Conservation (phyloP, 2,329 filamentous ascomycete genomes). For the Fusarium drepaniforme region DNA sequence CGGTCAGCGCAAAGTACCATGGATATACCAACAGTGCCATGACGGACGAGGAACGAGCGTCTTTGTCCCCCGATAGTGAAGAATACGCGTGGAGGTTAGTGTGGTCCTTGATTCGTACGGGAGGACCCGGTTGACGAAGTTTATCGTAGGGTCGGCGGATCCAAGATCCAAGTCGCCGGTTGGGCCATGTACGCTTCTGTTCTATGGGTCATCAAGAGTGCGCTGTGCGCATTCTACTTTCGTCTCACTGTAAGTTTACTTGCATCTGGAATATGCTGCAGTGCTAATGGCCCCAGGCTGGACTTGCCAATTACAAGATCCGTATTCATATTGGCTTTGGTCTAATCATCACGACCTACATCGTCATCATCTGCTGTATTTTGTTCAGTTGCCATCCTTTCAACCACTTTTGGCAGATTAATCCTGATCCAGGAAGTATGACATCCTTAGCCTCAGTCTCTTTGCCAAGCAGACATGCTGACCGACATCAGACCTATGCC, state of each 20-base stretch:
- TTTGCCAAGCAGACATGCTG: background rate
- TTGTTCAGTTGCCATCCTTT: conserved; percentile 52
- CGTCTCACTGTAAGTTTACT: conserved; percentile 57
- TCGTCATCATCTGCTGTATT: conserved; percentile 48
- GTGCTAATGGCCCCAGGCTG: conserved; percentile 43
- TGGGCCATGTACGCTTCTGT: conserved; percentile 63
- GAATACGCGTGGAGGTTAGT: conserved; percentile 51
- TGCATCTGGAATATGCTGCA: conserved; percentile 42
- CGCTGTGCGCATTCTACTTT: conserved; percentile 65
- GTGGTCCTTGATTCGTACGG: background rate
- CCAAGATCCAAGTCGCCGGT: conserved; percentile 65
- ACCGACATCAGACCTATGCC: conserved; percentile 51
- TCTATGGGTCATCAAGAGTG: conserved; percentile 65
- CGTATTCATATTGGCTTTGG: conserved; percentile 49
- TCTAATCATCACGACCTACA: conserved; percentile 49
- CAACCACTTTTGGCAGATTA: conserved; percentile 56
- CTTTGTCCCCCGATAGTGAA: conserved; percentile 54
- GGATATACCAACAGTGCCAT: conserved; percentile 65
- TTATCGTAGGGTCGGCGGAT: conserved; percentile 58
- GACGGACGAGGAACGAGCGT: conserved; percentile 58
- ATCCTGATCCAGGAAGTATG: conserved; percentile 56
- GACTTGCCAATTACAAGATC: conserved; percentile 34
- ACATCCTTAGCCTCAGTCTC: background rate
- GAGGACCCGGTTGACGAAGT: conserved; percentile 6
- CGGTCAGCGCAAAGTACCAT: conserved; percentile 53